Evolutionary conservation across 257 asterid species (phyloP).

Genomic region (Mitragyna speciosa): DNA sequence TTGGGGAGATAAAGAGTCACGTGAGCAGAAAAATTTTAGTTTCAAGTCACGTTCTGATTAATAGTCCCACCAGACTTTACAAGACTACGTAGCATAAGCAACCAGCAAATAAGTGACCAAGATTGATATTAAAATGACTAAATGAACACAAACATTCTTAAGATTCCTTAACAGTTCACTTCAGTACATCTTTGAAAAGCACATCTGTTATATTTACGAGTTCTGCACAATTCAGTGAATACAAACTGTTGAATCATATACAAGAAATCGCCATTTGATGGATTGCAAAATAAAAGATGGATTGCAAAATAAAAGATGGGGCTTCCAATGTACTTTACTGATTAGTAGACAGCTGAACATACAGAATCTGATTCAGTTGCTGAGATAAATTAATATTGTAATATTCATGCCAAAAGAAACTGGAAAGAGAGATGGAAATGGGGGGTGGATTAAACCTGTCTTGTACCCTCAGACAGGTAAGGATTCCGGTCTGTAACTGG

Average conservation of each 20-base stretch:
- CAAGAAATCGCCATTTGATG: neutral
- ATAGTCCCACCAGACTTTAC: neutral
- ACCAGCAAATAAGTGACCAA: neutral
- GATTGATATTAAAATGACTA: neutral
- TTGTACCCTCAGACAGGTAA: conserved; percentile 87
- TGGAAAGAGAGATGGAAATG: neutral
- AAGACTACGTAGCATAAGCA: neutral
- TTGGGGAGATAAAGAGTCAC: neutral
- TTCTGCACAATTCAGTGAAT: neutral
- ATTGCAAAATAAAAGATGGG: neutral
- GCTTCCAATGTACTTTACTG: neutral
- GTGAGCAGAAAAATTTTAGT: neutral
- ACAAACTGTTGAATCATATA: neutral
- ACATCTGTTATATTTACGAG: neutral
- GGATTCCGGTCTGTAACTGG: conserved; percentile 92
- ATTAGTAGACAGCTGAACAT: neutral
- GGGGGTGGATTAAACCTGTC: conserved; percentile 54
- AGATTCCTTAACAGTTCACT: no score
- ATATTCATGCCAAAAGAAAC: neutral
- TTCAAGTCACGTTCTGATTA: neutral
- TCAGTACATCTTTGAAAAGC: no score
- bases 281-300: neutral
- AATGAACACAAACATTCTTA: neutral
- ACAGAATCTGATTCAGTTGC: neutral
- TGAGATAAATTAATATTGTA: neutral